These are phyloP conservation scores for Salix brachista DNA, from an alignment of 345 rosid genomes.

Conservation along the genomic window DNA sequence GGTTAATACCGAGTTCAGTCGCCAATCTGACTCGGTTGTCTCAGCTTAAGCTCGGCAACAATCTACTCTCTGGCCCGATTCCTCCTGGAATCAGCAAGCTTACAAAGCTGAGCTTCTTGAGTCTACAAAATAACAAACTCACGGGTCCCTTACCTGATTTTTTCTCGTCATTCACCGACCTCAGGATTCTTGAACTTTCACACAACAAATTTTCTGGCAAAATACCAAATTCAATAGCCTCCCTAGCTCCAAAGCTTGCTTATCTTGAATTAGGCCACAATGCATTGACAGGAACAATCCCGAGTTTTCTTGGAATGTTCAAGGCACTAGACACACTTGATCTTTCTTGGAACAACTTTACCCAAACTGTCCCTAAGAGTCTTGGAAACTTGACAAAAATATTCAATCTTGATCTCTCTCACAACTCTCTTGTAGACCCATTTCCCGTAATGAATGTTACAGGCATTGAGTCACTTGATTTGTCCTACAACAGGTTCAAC, in stretches of 20 bases:
- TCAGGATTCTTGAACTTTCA: conserved; percentile 39
- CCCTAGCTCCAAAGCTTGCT: conserved; percentile 40
- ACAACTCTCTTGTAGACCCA: conserved; percentile 54
- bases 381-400: conserved; percentile 70
- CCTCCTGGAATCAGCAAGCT: conserved; percentile 47
- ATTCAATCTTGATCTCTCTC: conserved; percentile 69
- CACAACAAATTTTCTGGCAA: conserved; percentile 51
- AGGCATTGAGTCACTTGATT: conserved; percentile 74
- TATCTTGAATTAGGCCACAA: conserved; percentile 61
- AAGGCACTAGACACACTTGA: conserved; percentile 56
- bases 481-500: conserved; percentile 57
- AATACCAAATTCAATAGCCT: conserved; percentile 49
- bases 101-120: conserved; percentile 29
- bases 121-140: conserved; percentile 44
- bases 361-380: conserved; percentile 51
- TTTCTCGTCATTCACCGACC: conserved; percentile 45
- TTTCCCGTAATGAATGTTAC: conserved; percentile 63
- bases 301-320: conserved; percentile 54
- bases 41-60: conserved; percentile 49
- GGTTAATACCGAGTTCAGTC: conserved; percentile 57
- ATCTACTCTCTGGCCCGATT: conserved; percentile 50
- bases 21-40: conserved; percentile 38
- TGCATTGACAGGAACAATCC: conserved; percentile 50
- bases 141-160: conserved; percentile 52
- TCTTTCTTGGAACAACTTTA: conserved; percentile 50